These are phyloP conservation scores for Malus asiatica DNA, from an alignment of 306 rosid genomes.

Conservation along the genomic window DNA sequence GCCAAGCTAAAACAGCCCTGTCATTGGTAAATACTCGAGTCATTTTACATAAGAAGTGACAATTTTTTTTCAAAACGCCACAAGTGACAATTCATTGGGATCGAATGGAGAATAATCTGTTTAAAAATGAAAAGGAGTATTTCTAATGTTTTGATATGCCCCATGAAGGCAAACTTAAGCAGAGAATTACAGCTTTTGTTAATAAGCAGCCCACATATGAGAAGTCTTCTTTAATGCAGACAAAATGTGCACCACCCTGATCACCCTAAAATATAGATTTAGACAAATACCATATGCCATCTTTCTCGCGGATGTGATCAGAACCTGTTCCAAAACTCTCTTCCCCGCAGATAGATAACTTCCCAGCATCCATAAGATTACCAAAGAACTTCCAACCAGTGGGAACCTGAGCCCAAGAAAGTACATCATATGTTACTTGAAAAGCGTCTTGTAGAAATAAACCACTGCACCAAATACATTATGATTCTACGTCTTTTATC, in stretches of 20 bases:
- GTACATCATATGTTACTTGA: constrained; percentile 21
- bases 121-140: background rate
- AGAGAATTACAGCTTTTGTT: background rate
- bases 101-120: background rate
- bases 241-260: background rate
- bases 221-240: background rate
- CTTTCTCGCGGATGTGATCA: constrained; percentile 98
- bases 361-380: constrained; percentile 97
- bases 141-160: no score
- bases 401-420: constrained; percentile 57
- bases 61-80: background rate
- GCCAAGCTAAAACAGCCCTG: constrained; percentile 99
- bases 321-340: constrained; percentile 99
- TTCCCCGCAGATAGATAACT: constrained; percentile 89
- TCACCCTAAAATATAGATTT: constrained; percentile 6
- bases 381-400: constrained; percentile 99
- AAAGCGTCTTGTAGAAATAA: constrained; percentile 6
- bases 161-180: background rate
- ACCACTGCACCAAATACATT: constrained; percentile 13
- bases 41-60: constrained; percentile 3
- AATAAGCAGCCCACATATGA: background rate
- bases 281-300: constrained; percentile 82
- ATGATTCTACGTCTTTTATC: background rate
- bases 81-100: background rate
- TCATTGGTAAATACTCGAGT: constrained; percentile 13